Evolutionary conservation across 2,329 filamentous ascomycete species (phyloP).

Genomic region (Apiospora aurea): DNA sequence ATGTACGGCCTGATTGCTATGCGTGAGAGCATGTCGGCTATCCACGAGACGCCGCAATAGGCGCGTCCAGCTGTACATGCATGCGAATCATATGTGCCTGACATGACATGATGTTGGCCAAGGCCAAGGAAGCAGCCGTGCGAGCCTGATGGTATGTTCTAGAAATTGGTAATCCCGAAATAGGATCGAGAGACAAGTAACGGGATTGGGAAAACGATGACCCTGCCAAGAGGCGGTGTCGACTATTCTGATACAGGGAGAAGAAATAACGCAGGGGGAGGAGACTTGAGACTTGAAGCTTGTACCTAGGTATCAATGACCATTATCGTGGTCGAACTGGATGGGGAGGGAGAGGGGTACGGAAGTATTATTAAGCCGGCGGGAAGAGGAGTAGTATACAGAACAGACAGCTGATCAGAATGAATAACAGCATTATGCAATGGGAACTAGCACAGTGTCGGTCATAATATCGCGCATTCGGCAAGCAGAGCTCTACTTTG

Average conservation of each 20-base stretch:
- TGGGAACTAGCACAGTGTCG: not conserved
- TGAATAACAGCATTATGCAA: conserved; percentile 16
- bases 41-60: conserved; percentile 25
- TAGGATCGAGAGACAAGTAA: not conserved
- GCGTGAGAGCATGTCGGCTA: conserved; percentile 49
- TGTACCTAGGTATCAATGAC: conserved; percentile 22
- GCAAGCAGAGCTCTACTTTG: not conserved
- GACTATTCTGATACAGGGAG: conserved; percentile 9
- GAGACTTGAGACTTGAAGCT: not conserved
- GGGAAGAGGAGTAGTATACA: not conserved
- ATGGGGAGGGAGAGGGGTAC: conserved; percentile 1
- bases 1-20: conserved; percentile 58
- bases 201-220: not conserved
- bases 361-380: conserved; percentile 16
- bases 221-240: conserved; percentile 18
- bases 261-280: conserved; percentile 8
- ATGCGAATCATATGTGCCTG: not conserved
- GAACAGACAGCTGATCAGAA: not conserved
- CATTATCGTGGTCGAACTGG: not conserved
- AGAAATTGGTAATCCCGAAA: conserved; percentile 14
- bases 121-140: conserved; percentile 1
- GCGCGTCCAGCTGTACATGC: conserved; percentile 9
- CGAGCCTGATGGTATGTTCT: conserved; percentile 18
- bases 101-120: not conserved
- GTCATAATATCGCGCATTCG: not conserved